Percentiles rank a stretch among this genome's conserved stretches.
Conservation (phyloP, 208 protist species). For the Trypanosoma brucei region DNA sequence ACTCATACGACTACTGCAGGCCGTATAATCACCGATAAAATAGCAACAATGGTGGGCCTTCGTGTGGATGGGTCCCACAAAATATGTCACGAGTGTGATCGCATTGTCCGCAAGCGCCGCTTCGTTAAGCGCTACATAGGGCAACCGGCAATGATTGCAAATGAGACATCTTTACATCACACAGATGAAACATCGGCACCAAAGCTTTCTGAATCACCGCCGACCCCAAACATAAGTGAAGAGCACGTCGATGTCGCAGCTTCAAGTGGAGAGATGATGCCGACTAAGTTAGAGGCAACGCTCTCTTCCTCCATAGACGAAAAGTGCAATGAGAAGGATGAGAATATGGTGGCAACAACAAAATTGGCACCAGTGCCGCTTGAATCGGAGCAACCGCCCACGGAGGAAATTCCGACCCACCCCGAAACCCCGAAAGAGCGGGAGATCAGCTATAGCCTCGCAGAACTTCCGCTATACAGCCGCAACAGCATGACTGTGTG, state of each 20-base stretch:
- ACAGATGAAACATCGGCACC: no score
- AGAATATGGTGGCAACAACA: background rate
- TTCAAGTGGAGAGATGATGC: no score
- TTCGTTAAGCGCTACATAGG: background rate
- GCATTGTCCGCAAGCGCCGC: slow-evolving; percentile 13
- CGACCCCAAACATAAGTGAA: no score
- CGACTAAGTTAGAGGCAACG: no score
- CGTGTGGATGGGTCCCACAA: slow-evolving; percentile 9
- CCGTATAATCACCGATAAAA: slow-evolving; percentile 8
- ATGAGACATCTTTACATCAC: no score
- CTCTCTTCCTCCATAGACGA: no score
- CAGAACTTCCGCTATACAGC: slow-evolving; percentile 17
- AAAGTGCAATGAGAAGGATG: no score
- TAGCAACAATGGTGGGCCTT: slow-evolving; percentile 7
- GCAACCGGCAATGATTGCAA: background rate
- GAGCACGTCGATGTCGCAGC: no score
- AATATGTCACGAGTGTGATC: slow-evolving; percentile 34
- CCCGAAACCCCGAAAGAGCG: slow-evolving; percentile 11
- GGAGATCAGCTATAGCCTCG: slow-evolving; percentile 15
- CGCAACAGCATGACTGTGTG: slow-evolving; percentile 16
- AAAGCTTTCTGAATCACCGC: no score
- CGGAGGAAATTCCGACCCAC: slow-evolving; percentile 11
- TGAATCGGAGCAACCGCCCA: background rate
- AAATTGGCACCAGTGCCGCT: background rate
- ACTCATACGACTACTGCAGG: slow-evolving; percentile 1